phyloP scores from a whole-genome alignment of 441 rosid species.

The Hura crepitans region DNA sequence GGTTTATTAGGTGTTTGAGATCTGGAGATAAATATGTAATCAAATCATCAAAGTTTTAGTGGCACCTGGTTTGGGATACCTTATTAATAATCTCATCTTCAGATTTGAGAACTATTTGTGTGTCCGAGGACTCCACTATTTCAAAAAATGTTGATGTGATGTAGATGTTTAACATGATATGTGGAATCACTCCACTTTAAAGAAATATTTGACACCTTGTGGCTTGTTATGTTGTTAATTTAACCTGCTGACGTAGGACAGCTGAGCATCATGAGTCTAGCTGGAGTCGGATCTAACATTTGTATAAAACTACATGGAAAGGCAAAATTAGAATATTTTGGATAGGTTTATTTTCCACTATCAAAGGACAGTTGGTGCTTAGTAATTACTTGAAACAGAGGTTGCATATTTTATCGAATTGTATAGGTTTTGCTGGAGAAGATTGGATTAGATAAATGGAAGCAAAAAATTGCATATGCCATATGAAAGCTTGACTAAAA shows the following conservation, averaged over 20 bases:
- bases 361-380: background rate
- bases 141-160: background rate
- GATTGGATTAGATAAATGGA: background rate
- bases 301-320: background rate
- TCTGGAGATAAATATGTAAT: slow-evolving; percentile 7
- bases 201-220: background rate
- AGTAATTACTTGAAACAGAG: background rate
- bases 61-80: background rate
- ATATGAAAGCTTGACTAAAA: background rate
- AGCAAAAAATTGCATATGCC: background rate
- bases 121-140: background rate
- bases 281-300: background rate
- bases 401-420: background rate
- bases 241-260: background rate
- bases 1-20: background rate
- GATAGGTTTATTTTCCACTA: background rate
- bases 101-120: background rate
- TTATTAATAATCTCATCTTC: background rate
- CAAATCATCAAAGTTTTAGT: background rate
- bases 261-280: background rate
- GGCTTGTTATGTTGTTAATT: background rate
- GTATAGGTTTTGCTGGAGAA: background rate
- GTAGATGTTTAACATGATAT: background rate
- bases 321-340: background rate
- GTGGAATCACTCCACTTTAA: background rate